Conservation (phyloP, 257 asterid species). For the Gardenia jasminoides region DNA sequence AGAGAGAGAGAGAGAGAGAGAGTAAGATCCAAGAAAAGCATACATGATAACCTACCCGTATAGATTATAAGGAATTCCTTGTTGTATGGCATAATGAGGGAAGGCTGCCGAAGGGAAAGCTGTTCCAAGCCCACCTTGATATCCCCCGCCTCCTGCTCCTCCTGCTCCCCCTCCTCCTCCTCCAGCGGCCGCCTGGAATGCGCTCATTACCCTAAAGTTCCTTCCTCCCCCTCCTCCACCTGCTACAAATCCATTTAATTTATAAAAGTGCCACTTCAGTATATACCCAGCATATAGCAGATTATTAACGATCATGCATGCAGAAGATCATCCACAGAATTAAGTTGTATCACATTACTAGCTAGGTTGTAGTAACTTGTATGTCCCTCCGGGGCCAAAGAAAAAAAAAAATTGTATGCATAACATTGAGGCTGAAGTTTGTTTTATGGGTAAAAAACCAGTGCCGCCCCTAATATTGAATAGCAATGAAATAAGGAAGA, state of each 20-base stretch:
- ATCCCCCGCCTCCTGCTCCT: slow-evolving; percentile 29
- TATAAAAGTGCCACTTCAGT: no score
- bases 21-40: neutral
- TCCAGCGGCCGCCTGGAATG: slow-evolving; percentile 37
- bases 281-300: no score
- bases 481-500: no score
- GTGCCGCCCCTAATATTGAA: no score
- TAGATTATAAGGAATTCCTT: slow-evolving; percentile 90
- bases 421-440: no score
- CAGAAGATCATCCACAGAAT: no score
- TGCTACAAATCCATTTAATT: neutral
- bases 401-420: no score
- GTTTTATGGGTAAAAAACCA: no score
- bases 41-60: slow-evolving; percentile 55
- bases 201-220: slow-evolving; percentile 64
- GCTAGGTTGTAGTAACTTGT: no score
- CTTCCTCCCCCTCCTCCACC: slow-evolving; percentile 59
- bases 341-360: no score
- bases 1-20: neutral
- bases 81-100: slow-evolving; percentile 92
- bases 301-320: no score
- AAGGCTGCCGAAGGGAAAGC: slow-evolving; percentile 72
- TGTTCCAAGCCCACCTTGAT: slow-evolving; percentile 41
- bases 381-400: no score
- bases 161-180: slow-evolving; percentile 19